Evolutionary conservation across 1,284 basidiomycete species (phyloP), one percentile per base, ranked within the genome.

Genomic region (Chalciporus sp.): DNA sequence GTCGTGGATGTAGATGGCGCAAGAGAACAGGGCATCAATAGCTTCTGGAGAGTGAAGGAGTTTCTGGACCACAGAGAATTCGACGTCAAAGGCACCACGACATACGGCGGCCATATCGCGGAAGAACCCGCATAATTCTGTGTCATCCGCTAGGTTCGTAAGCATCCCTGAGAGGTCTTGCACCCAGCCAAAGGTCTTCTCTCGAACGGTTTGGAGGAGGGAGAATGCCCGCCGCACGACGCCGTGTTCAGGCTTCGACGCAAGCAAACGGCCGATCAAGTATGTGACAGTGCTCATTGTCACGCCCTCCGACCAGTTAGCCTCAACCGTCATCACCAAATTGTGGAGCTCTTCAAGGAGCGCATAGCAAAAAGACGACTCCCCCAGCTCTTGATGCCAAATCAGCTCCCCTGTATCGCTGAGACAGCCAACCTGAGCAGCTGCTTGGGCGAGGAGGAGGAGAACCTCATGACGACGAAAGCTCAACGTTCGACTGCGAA

Each of bases 241-340:
- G 11, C 46, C 29, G 6, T 51, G 11, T 40, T 61, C 47, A 0
- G 11, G 44, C 8, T 58, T 51, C 2, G 70, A 68, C 1, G 72
- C 58, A 14, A 78, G 62, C 9, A 80, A 56, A 20, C 78, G 74
- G 43, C 52, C 52, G 1, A 59, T 55, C 1, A 81, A 56, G 28
- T 68, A 58, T 42, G 73, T 66, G n/a, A 78, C 65, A 0, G 67
- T 76, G 29, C 66, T 61, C 44, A 76, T 70, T 0, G 74, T 70
- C 28, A 67, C 61, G 0, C 59, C 63, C 51, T 81, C 72, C 33
- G 72, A 57, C 80, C 80, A 82, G 58, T 76, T 82, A 1, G 51
- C 68, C 50, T 68, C 53, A 7, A 79, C 59, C 12, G 61, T 59
- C 6, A 27, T 42, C 3, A 76, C 39, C 1, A 76, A 58, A 7